Evolutionary conservation across 1,139 yeast species (phyloP), one percentile per base, ranked within the genome.

Genomic region (Suhomyces kunorum): DNA sequence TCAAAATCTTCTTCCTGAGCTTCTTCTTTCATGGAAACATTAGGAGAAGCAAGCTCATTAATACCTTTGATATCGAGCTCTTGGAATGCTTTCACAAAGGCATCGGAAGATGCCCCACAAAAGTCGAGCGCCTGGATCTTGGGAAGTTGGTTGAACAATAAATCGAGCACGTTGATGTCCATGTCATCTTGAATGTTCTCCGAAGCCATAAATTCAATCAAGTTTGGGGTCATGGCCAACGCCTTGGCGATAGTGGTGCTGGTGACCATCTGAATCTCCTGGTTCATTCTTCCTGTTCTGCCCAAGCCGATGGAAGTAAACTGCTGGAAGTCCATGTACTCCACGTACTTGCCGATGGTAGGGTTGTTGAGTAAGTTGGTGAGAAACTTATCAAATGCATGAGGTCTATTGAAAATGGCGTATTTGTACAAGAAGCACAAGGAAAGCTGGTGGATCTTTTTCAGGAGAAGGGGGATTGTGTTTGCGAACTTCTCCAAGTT

Each of bases 251-350:
- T 80, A 3, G 96, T 89, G 20, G 71, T 65, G 33, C 83, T 72
- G 0, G 96, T 89, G 31, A 89, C 88, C 87, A 88, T 87, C 61
- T 88, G 95, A 50, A 89, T 89, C 61, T 87, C 95, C 60, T 80
- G 83, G 63, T 87, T 89, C 95, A 88, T 88, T 50, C 85, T 77
- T 7, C 87, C 87, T 0, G 96, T 86, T 47, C 96, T 71, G 3
- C 97, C 97, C 38, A 89, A 71, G 0, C 97, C 97, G 38, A 90
- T 83, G 1, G 94, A 84, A 0, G 97, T 88, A 58, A 89, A 85
- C 47, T 87, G 92, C 55, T 86, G 87, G 56, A 89, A 89, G 64
- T 89, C 97, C 54, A 89, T 75, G 44, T 83, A 82, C 52, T 83
- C 81, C 18, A 87, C 92, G 51, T 79, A 78, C 43, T 75, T 73